A percentile compares a stretch with the other conserved stretches of the same genome.
Evolutionary conservation across 2,329 filamentous ascomycete genomes (phyloP).

Genomic region (Albophoma yamanashiensis): DNA sequence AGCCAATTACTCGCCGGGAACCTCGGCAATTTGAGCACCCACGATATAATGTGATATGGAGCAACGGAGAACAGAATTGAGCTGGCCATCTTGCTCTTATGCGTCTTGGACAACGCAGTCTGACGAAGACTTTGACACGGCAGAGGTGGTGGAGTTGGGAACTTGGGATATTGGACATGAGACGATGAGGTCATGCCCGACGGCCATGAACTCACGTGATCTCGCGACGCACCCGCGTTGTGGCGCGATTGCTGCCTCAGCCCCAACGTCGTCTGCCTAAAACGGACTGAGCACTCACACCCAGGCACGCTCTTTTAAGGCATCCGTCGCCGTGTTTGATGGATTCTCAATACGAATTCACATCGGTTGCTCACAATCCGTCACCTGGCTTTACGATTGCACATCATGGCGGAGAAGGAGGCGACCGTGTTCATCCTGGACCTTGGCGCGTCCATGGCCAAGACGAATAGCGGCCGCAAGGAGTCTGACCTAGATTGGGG

Average conservation of each 20-base stretch:
- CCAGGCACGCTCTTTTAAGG: not conserved
- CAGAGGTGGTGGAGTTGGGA: not conserved
- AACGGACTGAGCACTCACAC: not conserved
- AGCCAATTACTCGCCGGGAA: slow-evolving; percentile 5
- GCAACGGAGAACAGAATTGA: slow-evolving; percentile 51
- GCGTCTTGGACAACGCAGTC: not conserved
- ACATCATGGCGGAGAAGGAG: slow-evolving; percentile 79
- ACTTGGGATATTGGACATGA: not conserved
- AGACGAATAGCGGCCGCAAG: slow-evolving; percentile 56
- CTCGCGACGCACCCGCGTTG: slow-evolving; percentile 17
- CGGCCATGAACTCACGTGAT: slow-evolving; percentile 16
- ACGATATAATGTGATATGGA: slow-evolving; percentile 71
- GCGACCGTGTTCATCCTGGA: slow-evolving; percentile 89
- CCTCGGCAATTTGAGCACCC: slow-evolving; percentile 13
- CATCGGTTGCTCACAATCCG: not conserved
- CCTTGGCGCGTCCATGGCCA: slow-evolving; percentile 74
- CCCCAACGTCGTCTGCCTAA: slow-evolving; percentile 9
- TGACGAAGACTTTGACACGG: not conserved
- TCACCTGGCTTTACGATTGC: not conserved
- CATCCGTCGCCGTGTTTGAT: not conserved
- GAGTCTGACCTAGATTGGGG: slow-evolving; percentile 82
- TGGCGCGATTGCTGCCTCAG: not conserved
- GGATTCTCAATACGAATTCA: not conserved
- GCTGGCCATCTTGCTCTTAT: slow-evolving; percentile 25
- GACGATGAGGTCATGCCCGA: slow-evolving; percentile 3